Base-by-base conservation (phyloP, 2,329 filamentous ascomycete species). In the Emericellopsis cladophorae region DNA sequence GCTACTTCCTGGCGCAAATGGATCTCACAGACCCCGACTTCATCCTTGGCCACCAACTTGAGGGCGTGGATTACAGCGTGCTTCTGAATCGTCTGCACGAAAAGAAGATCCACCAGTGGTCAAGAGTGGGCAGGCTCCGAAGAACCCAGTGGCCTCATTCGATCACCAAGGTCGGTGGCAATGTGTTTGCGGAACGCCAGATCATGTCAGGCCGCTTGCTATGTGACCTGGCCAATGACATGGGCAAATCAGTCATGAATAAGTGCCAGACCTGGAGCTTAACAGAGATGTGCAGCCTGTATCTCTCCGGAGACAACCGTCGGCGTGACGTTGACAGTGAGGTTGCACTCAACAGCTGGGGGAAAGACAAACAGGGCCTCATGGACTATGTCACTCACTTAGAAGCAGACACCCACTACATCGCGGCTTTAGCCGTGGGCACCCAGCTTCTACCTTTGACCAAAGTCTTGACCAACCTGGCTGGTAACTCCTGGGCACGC, bases 201-300 rank as follows among this genome's bases (percentile, higher is more conserved):
- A 63, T 98, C 42, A 82, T 95, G 49, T 77, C 89, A 46, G 92
- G 92, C 33, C 81, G 92, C 51, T 67, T 98, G 45, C 74, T 96
- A 42, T 96, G 92, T 58, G 92, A 98, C 64, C 69, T 96, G 44
- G 88, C 83, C 43, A 98, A 98, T 57, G 92, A 98, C 51, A 85
- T 93, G 54, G 92, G 92, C 59, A 96, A 95, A 67, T 95, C 90
- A 10, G 76, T 88, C 48, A 96, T 96, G 90, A 81, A 76, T 52
- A 95, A 94, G 64, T 98, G 92, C 59, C 90, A 95, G 60, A 94
- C 89, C 4, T 98, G 92, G 92, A 95, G 84, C 59, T 70, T 98
- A 59, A 93, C 90, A 2, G 92, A 98, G 60, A 98, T 98, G 89
- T 94, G 88, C 58, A 85, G 81, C 47, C 72, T 96, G 14, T 94